phyloP scores from a whole-genome alignment of 2,329 filamentous ascomycete genomes.

The Zopfia rhizophila region DNA sequence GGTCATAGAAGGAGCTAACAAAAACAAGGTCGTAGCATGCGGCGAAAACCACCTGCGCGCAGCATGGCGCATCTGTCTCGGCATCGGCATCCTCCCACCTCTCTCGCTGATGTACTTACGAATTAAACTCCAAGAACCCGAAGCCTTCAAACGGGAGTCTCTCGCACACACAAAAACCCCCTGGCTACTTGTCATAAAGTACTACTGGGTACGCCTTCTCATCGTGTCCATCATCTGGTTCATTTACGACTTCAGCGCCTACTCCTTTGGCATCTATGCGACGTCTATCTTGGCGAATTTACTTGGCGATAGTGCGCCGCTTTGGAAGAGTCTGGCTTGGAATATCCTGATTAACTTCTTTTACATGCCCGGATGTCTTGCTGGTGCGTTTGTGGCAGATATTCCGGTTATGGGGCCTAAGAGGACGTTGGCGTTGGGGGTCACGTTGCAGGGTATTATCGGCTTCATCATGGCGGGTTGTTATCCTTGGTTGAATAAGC shows the following conservation, averaged over 20 bases:
- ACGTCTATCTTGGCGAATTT: conserved; percentile 76
- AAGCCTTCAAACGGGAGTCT: conserved; percentile 62
- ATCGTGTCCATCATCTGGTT: conserved; percentile 68
- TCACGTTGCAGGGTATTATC: conserved; percentile 77
- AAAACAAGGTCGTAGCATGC: conserved; percentile 58
- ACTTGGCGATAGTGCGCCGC: conserved; percentile 66
- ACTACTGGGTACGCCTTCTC: conserved; percentile 65
- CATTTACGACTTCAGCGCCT: conserved; percentile 76
- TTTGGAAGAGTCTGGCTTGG: conserved; percentile 88
- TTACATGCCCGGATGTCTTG: conserved; percentile 83
- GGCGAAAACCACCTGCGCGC: conserved; percentile 72
- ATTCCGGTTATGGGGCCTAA: conserved; percentile 75
- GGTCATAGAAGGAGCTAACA: conserved; percentile 8
- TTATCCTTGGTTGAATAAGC: conserved; percentile 75
- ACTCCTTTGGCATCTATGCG: conserved; percentile 88
- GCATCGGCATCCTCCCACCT: conserved; percentile 60
- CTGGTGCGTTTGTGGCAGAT: conserved; percentile 82
- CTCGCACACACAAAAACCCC: conserved; percentile 59
- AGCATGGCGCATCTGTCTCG: conserved; percentile 85
- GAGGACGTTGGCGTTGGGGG: conserved; percentile 76
- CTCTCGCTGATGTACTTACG: conserved; percentile 67
- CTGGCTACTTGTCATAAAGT: conserved; percentile 58
- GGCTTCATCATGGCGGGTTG: conserved; percentile 90
- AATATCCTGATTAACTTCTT: conserved; percentile 89
- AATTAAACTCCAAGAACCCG: conserved; percentile 63